phyloP scores from a whole-genome alignment of 2,329 filamentous ascomycete genomes.

The Phialemoniopsis sp. region DNA sequence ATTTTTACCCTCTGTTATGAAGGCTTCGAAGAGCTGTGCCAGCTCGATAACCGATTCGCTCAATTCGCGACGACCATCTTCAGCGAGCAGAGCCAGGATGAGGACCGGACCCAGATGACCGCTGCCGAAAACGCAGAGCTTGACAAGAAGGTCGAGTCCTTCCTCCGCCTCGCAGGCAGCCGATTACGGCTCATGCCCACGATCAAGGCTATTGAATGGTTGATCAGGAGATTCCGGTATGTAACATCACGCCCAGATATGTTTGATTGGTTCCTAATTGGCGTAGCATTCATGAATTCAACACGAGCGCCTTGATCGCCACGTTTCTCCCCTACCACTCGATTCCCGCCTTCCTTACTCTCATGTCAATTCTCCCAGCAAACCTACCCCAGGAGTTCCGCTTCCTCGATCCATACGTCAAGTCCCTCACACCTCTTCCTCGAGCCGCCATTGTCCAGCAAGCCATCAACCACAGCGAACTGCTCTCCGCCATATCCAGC shows the following conservation, averaged over 20 bases:
- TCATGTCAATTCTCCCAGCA: slow-evolving; percentile 82
- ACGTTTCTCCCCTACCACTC: slow-evolving; percentile 93
- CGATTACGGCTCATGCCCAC: slow-evolving; percentile 80
- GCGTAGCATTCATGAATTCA: slow-evolving; percentile 81
- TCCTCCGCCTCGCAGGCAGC: slow-evolving; percentile 74
- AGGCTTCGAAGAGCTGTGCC: slow-evolving; percentile 88
- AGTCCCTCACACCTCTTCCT: slow-evolving; percentile 70
- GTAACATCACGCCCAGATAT: slow-evolving; percentile 16
- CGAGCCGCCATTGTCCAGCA: slow-evolving; percentile 80
- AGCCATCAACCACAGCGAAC: slow-evolving; percentile 70
- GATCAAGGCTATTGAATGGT: slow-evolving; percentile 90
- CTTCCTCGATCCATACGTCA: slow-evolving; percentile 83
- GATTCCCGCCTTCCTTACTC: slow-evolving; percentile 76
- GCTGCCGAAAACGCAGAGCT: slow-evolving; percentile 77
- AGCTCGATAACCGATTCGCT: slow-evolving; percentile 74
- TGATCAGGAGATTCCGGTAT: slow-evolving; percentile 84
- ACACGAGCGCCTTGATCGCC: slow-evolving; percentile 71
- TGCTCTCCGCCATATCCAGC: slow-evolving; percentile 72
- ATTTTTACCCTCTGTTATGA: slow-evolving; percentile 84
- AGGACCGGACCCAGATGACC: slow-evolving; percentile 85
- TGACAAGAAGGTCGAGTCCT: slow-evolving; percentile 72
- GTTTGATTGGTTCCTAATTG: slow-evolving; percentile 5
- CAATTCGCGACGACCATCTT: slow-evolving; percentile 77
- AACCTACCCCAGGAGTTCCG: slow-evolving; percentile 71
- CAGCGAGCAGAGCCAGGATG: slow-evolving; percentile 85